A percentile compares a stretch with the other conserved stretches of the same genome.
Conservation (phyloP, 768 basidiomycete species). For the Tricholoma sp. region DNA sequence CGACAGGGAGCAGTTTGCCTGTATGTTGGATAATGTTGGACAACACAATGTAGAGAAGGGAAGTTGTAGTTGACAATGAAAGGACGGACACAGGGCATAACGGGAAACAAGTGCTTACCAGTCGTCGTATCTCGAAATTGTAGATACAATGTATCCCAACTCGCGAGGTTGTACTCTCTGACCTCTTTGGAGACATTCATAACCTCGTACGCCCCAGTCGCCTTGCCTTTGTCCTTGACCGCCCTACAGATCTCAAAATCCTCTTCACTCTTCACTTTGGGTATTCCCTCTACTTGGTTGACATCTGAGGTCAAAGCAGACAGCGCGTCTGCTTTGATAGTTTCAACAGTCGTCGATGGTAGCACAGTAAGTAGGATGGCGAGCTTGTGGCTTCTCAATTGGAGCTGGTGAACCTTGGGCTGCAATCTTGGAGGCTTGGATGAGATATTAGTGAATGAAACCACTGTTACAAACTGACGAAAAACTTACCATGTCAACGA, state of each 20-base stretch:
- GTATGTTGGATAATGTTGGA: constrained; percentile 6
- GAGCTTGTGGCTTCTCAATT: constrained; percentile 71
- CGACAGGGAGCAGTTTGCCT: constrained; percentile 60
- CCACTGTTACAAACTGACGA: not conserved
- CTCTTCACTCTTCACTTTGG: constrained; percentile 24
- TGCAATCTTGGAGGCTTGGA: constrained; percentile 43
- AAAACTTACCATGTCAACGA: constrained; percentile 16
- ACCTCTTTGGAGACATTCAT: constrained; percentile 39
- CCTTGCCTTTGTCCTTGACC: constrained; percentile 47
- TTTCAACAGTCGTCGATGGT: constrained; percentile 48
- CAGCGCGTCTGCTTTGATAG: constrained; percentile 60
- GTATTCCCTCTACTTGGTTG: constrained; percentile 24
- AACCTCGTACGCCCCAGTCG: constrained; percentile 46
- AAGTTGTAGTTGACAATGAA: constrained; percentile 10
- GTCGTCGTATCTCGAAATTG: constrained; percentile 56
- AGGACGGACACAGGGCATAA: constrained; percentile 8
- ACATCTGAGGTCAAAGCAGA: constrained; percentile 54
- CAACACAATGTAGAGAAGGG: constrained; percentile 5
- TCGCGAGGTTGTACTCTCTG: constrained; percentile 46
- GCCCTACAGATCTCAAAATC: constrained; percentile 60
- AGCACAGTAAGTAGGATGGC: constrained; percentile 56
- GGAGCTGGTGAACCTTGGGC: constrained; percentile 62
- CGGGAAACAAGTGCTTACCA: constrained; percentile 39
- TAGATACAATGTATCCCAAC: constrained; percentile 67
- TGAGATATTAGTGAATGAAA: not conserved